Evolutionary conservation across 495 filamentous ascomycete species (phyloP).

Genomic region (Melanomma pulvis-pyrius): DNA sequence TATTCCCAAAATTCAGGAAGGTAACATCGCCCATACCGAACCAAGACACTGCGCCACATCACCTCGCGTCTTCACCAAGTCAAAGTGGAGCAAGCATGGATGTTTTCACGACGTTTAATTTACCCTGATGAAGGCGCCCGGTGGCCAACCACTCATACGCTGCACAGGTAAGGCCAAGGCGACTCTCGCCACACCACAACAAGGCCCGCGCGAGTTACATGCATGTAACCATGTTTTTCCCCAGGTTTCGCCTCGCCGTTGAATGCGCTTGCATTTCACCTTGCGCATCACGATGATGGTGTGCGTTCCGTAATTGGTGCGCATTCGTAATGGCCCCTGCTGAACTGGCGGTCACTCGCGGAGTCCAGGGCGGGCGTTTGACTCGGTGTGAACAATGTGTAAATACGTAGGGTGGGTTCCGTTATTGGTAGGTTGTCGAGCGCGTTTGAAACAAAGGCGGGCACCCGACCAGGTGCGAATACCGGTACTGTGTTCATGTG

Average conservation of each 20-base stretch:
- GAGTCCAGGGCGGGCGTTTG: too few relatives aligned
- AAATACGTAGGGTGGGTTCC: too few relatives aligned
- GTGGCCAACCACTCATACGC: not conserved
- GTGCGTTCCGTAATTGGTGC: not conserved
- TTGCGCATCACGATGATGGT: not conserved
- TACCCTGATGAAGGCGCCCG: not conserved
- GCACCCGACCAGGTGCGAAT: too few relatives aligned
- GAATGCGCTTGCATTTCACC: not conserved
- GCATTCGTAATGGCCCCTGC: not conserved
- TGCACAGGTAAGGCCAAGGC: not conserved
- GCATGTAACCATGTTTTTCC: not conserved
- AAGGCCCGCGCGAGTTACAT: not conserved
- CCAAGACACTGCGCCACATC: not conserved
- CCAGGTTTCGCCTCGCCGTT: not conserved
- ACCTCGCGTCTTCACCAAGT: not conserved
- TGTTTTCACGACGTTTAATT: not conserved
- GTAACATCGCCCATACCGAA: not conserved
- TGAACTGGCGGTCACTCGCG: too few relatives aligned
- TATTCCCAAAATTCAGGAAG: not conserved
- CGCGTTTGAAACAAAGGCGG: too few relatives aligned
- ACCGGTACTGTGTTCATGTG: too few relatives aligned
- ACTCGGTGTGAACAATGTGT: too few relatives aligned
- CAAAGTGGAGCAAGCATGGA: not conserved
- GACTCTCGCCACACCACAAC: not conserved
- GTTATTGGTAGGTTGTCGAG: too few relatives aligned